Base-by-base conservation (phyloP, 2,329 filamentous ascomycete genomes). In the Colletotrichum cordylinicola region DNA sequence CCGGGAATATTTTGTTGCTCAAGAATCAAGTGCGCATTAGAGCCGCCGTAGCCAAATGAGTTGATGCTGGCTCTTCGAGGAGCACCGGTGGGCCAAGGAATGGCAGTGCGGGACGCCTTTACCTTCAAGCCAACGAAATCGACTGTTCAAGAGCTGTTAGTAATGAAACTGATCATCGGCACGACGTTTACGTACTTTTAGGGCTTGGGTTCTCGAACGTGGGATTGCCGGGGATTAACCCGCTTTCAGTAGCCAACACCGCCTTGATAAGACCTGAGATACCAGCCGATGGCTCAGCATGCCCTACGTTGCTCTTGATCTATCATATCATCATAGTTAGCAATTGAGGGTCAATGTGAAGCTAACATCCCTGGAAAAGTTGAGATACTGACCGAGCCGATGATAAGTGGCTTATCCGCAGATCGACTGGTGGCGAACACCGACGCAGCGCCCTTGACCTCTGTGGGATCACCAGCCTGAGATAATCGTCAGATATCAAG, bases 191-290 rank as follows among this genome's bases (percentile, higher is more conserved):
- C 52, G 15, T 27, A 43, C 21, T 89, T 4, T 82, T 81, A 0
- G 87, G 86, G 61, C 89, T 90, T 9, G 70, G 74, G 9, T 29
- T 61, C 7, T 65, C n/a, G 31, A 80, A 78, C 4, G 78, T 78
- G 27, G 78, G 52, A 27, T 78, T 82, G 10, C 79, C 80, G 0
- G 80, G 80, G 21, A 83, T 82, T 4, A 77, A 66, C 9, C 78
- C 79, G 4, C 77, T 79, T 73, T 82, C 80, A 10, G 83, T 67
- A 1, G 78, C 74, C 9, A 83, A 39, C 24, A 80, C 76, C 1
- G 80, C 78, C 75, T 84, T 84, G 72, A 84, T 78, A 3, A 83
- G 66, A 6, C 78, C 79, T 1, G 82, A 79, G 9, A 82, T 77
- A 12, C 82, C 83, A 16, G 80, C 80, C 2, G 81, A 80, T 2